Evolutionary conservation across 2,329 filamentous ascomycete genomes (phyloP), one percentile per base, ranked within the genome.

Genomic region (Stemphylium lycopersici): DNA sequence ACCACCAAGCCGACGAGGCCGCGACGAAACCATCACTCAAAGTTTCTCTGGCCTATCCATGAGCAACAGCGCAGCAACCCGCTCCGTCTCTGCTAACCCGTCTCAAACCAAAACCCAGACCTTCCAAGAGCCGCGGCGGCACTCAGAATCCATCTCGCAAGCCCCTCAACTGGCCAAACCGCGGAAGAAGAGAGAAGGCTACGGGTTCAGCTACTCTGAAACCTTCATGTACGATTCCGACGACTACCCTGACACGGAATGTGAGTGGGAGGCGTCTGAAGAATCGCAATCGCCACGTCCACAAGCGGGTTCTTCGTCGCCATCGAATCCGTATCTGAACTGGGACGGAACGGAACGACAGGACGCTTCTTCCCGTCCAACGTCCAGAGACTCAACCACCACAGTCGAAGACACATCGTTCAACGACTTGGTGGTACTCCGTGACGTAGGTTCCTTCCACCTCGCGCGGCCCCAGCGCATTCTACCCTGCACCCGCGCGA

Each of bases 141-240:
- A 55, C 18, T 40, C 34, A 3, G 44, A 34, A n/a, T 31, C 50
- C 11, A 41, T 39, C 18, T 29, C 29, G 20, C 29, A 37, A 33
- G 39, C 11, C 42, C 65, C 47, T 4, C 31, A 16, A 32, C 44
- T 67, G 13, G 45, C 50, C 13, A 59, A 60, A n/a, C 65, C 63
- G 5, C 52, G 50, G 6, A 61, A 55, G 18, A 63, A 66, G 29
- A 55, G 58, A 12, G 62, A 63, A 44, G 66, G 66, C 2, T 67
- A 66, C 33, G 67, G 67, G 5, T 66, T 68, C 47, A 66, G 63
- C 37, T 70, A 65, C 38, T 58, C 61, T 0, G 66, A 68, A 18
- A 56, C 58, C 7, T 47, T 63, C 15, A 62, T 60, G 50, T 59
- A 50, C 24, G 62, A 66, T n/a, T 65, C 63, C 3, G 61, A 67